Base-by-base conservation (phyloP, 257 asterid species). In the Osmanthus fragrans region DNA sequence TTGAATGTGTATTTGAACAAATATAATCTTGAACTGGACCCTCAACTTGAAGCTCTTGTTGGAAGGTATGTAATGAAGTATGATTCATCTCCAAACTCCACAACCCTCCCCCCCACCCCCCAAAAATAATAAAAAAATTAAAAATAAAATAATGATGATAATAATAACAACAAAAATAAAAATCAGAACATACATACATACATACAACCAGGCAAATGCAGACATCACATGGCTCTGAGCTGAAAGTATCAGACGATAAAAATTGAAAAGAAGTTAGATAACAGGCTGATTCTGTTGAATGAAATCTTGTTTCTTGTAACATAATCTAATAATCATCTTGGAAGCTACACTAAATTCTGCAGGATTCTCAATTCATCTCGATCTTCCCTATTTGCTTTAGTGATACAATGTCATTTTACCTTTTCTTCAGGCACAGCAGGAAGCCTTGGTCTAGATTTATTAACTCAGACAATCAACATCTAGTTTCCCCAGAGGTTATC, bases 21-120 rank as follows among this genome's bases (percentile, higher is more conserved):
- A 72, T 89, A 89, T 68, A 85, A 75, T 72, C 88, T 89, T 63
- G 91, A 89, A 82, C 89, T 89, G 69, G 94, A 89, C 82, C 91
- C 92, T 56, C 89, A 89, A 82, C 92, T 89, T 75, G 91, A 87
- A 37, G 86, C 92, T 47, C 89, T 89, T 68, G 91, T 89, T 72
- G 92, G 94, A 77, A 89, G 94, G 94, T 89, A 84, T 40, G 7
- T 18, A 51, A 11, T 16, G 23, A 63, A 23, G 27, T 47, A 37
- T 71, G 32, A 66, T 42, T 21, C 36, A 32, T 74, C 42, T 70
- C 80, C 71, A 67, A 25, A 30, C 4, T 15, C 68, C 18, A 15
- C 47, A 40, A 2, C 15, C 47, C 47, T 9, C 4, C 47, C 34
- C 16, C 2, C 34, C 7, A 3, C 33, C 68, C 5, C 15, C 15